Evolutionary conservation across 805 yeast species (phyloP).

Genomic region (Schwanniomyces pseudopolymorphus): DNA sequence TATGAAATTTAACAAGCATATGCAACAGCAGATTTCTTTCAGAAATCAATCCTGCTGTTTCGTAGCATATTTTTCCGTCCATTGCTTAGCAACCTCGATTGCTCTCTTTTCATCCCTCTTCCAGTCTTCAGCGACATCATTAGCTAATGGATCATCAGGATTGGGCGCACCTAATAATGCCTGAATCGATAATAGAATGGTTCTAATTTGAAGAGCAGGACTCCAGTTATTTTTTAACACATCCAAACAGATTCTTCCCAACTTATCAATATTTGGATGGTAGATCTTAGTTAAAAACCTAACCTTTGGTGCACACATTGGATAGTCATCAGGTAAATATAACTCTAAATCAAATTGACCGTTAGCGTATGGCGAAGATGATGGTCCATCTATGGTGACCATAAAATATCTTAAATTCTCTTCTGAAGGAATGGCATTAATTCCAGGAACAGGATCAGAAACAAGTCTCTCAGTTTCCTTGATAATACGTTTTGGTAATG

Average conservation of each 20-base stretch:
- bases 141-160: constrained; percentile 97
- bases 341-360: constrained; percentile 83
- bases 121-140: constrained; percentile 98
- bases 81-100: constrained; percentile 71
- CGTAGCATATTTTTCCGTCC: constrained; percentile 66
- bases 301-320: constrained; percentile 96
- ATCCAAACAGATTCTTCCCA: constrained; percentile 94
- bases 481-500: constrained; percentile 87
- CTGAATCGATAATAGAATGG: constrained; percentile 86
- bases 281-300: constrained; percentile 91
- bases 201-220: constrained; percentile 94
- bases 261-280: constrained; percentile 93
- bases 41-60: neutral
- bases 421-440: constrained; percentile 88
- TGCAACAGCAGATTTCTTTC: neutral
- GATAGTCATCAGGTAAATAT: constrained; percentile 93
- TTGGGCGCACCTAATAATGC: constrained; percentile 94
- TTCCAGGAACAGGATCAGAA: constrained; percentile 96
- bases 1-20: neutral
- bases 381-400: constrained; percentile 90
- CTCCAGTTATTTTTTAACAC: constrained; percentile 96
- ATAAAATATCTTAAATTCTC: constrained; percentile 91
- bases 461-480: constrained; percentile 93
- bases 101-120: constrained; percentile 81
- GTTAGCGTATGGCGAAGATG: constrained; percentile 82